Evolutionary conservation across 2,329 filamentous ascomycete genomes (phyloP).

Genomic region (Paracoccidioides brasiliensis): DNA sequence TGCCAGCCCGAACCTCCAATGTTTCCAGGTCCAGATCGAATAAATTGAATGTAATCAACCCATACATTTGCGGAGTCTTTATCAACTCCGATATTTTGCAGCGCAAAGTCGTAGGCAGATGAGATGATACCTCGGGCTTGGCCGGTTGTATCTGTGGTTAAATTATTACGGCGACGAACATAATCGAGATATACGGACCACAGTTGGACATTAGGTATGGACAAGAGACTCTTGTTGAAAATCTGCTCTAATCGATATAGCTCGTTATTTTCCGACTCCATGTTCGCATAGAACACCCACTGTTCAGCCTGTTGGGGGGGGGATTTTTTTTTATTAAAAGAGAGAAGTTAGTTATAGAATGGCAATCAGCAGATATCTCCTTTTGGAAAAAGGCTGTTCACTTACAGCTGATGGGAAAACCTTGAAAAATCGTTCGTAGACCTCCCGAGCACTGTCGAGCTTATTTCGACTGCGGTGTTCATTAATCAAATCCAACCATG

Average conservation of each 20-base stretch:
- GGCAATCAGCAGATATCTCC: not conserved
- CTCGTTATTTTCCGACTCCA: conserved; percentile 81
- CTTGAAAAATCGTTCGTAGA: conserved; percentile 76
- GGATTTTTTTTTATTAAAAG: conserved; percentile 2
- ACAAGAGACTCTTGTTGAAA: conserved; percentile 66
- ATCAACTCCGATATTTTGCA: conserved; percentile 81
- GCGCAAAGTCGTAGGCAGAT: conserved; percentile 82
- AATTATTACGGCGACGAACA: conserved; percentile 77
- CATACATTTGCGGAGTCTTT: conserved; percentile 81
- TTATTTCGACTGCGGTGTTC: conserved; percentile 74
- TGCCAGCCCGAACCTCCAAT: conserved; percentile 84
- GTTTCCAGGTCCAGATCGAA: conserved; percentile 74
- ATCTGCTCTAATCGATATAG: conserved; percentile 68
- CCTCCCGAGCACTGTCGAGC: conserved; percentile 63
- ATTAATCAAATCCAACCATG: conserved; percentile 76
- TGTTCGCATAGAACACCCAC: conserved; percentile 77
- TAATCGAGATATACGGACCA: conserved; percentile 95
- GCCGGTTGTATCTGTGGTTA: conserved; percentile 65
- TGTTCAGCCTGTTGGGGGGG: conserved; percentile 56
- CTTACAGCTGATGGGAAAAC: conserved; percentile 85
- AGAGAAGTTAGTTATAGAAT: not conserved
- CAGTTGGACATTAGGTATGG: conserved; percentile 68
- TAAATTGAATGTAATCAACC: conserved; percentile 89
- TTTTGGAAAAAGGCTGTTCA: conserved; percentile 15
- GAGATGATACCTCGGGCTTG: conserved; percentile 65